Conservation (phyloP, 148 eudicot species). For the Vaccinium macrocarpon region DNA sequence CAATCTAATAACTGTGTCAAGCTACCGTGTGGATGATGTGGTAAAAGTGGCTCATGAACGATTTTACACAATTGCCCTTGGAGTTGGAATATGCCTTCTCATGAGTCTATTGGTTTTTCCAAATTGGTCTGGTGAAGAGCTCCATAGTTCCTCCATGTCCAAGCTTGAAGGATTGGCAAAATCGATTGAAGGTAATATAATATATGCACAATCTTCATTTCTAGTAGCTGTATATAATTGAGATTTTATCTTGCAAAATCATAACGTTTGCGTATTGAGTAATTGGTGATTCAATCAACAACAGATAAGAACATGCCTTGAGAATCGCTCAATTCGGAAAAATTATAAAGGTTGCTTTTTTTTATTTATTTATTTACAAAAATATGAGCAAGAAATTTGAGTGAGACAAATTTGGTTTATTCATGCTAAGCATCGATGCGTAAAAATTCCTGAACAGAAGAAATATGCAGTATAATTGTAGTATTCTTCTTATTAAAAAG, state of each 20-base stretch:
- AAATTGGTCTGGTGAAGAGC: slow-evolving; percentile 89
- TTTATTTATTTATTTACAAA: too few relatives aligned
- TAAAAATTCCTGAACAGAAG: too few relatives aligned
- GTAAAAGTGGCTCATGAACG: slow-evolving; percentile 70
- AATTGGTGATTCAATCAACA: neutral
- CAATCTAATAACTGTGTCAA: slow-evolving; percentile 75
- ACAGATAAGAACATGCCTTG: neutral
- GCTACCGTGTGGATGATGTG: slow-evolving; percentile 68
- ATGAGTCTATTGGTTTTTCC: slow-evolving; percentile 82
- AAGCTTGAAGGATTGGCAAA: slow-evolving; percentile 81
- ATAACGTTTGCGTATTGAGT: neutral
- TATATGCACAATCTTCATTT: neutral
- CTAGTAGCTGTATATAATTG: too few relatives aligned
- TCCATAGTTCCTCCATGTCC: slow-evolving; percentile 63
- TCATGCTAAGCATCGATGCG: too few relatives aligned
- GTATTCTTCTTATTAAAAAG: too few relatives aligned
- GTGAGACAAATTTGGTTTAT: too few relatives aligned
- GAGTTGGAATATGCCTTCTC: slow-evolving; percentile 70
- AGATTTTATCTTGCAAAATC: neutral
- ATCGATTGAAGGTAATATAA: slow-evolving; percentile 61
- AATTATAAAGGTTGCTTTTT: too few relatives aligned
- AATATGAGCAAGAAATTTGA: neutral
- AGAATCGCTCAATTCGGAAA: neutral
- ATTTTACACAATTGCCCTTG: slow-evolving; percentile 65
- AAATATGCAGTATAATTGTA: neutral